phyloP scores from a whole-genome alignment of 495 filamentous ascomycete species.

The Penicillium crystallinum region DNA sequence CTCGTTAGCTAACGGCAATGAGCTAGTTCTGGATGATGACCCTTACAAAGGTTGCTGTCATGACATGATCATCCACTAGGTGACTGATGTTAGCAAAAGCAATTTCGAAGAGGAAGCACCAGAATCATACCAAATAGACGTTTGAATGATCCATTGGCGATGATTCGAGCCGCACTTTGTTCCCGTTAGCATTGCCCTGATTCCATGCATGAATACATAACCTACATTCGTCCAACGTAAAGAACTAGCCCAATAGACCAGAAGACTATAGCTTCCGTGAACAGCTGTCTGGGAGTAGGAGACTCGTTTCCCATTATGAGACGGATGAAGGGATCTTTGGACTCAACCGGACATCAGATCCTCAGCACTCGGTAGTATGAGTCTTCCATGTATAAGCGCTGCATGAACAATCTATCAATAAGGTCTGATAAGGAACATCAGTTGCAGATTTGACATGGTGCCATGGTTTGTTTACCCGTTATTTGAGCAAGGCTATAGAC shows the following conservation, averaged over 20 bases:
- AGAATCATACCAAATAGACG: constrained; percentile 29
- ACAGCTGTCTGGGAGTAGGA: constrained; percentile 29
- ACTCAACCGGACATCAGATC: background rate
- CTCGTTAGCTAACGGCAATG: background rate
- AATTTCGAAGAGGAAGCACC: constrained; percentile 9
- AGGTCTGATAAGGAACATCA: background rate
- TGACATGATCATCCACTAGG: constrained; percentile 52
- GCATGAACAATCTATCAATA: background rate
- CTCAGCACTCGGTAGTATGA: background rate
- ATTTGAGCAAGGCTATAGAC: background rate
- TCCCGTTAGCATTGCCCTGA: constrained; percentile 8
- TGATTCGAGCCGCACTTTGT: constrained; percentile 24
- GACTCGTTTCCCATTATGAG: constrained; percentile 33
- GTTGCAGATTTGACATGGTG: background rate
- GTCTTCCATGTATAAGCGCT: background rate
- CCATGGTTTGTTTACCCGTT: constrained; percentile 1
- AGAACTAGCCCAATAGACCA: constrained; percentile 31
- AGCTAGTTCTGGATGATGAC: background rate
- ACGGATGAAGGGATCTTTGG: constrained; percentile 1
- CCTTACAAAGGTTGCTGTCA: constrained; percentile 50
- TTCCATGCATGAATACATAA: background rate
- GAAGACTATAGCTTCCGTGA: constrained; percentile 30
- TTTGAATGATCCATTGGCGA: constrained; percentile 32
- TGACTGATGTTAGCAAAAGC: background rate
- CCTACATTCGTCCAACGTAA: constrained; percentile 32